A percentile compares a stretch with the other conserved stretches of the same genome.
Conservation (phyloP, 2,329 filamentous ascomycete genomes). For the Tolypocladium tundrense region DNA sequence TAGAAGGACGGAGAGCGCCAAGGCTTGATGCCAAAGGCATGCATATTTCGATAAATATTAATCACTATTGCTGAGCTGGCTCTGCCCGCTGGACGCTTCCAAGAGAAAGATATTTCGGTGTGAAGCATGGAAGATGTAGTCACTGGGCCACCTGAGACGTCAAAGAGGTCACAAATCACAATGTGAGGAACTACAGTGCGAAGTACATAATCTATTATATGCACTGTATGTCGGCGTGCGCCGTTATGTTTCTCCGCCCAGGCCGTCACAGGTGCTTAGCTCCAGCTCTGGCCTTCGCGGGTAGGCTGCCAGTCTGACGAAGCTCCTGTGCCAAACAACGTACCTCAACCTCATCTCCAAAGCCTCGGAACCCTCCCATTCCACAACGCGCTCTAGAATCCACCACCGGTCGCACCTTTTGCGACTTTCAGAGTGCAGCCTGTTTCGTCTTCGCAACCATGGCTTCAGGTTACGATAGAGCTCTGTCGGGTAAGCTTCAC, state of each 20-base stretch:
- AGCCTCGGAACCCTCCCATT: slow-evolving; percentile 4
- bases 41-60: background rate
- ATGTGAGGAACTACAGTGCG: no score
- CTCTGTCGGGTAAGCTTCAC: slow-evolving; percentile 77
- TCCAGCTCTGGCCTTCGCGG: slow-evolving; percentile 20
- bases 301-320: slow-evolving; percentile 29
- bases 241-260: slow-evolving; percentile 19
- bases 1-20: background rate
- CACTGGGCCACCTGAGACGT: background rate
- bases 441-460: slow-evolving; percentile 28
- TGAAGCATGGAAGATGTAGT: no score
- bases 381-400: background rate
- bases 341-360: slow-evolving; percentile 5
- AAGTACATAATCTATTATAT: background rate
- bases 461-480: slow-evolving; percentile 98
- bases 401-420: background rate
- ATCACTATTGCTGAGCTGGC: background rate
- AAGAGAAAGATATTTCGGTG: background rate
- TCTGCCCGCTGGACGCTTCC: background rate
- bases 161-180: background rate
- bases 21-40: background rate
- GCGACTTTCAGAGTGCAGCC: background rate
- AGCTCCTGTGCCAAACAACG: slow-evolving; percentile 16
- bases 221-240: slow-evolving; percentile 7
- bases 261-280: slow-evolving; percentile 1